Percentiles rank a stretch among this genome's conserved stretches.
These are phyloP conservation scores for Geotrichum klebahnii DNA, from an alignment of 1,139 yeast species.

Conservation along the genomic window DNA sequence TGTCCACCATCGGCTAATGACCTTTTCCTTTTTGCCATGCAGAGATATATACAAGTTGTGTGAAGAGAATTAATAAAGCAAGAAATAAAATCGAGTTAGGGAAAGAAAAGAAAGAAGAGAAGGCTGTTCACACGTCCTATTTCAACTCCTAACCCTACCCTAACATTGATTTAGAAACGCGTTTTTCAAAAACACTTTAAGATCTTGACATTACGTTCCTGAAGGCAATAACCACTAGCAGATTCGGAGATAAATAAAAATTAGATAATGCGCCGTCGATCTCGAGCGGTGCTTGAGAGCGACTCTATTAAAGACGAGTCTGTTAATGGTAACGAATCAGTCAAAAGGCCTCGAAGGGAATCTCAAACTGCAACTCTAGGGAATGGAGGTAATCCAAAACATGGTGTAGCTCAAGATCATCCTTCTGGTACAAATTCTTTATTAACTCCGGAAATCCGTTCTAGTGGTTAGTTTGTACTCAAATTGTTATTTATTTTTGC, in stretches of 20 bases:
- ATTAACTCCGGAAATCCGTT: not conserved
- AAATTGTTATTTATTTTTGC: no score
- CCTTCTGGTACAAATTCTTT: not conserved
- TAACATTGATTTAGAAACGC: not conserved
- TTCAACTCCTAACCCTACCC: not conserved
- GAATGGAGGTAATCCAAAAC: not conserved
- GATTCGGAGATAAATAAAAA: not conserved
- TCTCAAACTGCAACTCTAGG: no score
- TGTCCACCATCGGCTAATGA: constrained; percentile 11
- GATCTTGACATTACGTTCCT: no score
- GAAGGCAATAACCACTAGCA: no score
- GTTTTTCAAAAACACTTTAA: no score
- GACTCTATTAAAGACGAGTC: not conserved
- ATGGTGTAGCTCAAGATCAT: not conserved
- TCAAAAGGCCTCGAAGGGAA: not conserved
- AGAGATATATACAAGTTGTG: no score
- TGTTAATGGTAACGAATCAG: not conserved
- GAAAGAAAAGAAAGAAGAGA: not conserved
- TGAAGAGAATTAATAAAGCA: not conserved
- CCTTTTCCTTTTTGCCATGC: constrained; percentile 23
- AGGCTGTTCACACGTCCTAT: not conserved
- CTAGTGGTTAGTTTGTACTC: not conserved
- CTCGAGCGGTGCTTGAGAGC: not conserved
- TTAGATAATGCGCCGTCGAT: not conserved
- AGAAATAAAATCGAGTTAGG: not conserved